Evolutionary conservation across 1,139 yeast species (phyloP).

Genomic region (Debaryomycetaceae sp.): DNA sequence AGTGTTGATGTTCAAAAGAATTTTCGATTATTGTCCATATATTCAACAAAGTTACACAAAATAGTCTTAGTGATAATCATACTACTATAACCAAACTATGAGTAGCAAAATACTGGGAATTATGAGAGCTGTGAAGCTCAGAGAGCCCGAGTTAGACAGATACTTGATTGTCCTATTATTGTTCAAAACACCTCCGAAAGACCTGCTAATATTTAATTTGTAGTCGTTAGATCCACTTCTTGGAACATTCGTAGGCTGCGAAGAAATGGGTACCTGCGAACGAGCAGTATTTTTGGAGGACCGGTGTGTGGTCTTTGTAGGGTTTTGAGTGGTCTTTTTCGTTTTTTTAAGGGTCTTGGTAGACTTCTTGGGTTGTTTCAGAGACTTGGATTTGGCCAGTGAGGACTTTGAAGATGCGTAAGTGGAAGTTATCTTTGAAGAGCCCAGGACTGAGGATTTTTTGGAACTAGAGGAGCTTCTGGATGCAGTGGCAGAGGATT

Average conservation of each 20-base stretch:
- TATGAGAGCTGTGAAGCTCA: constrained; percentile 1
- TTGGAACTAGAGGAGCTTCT: not conserved
- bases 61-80: not conserved
- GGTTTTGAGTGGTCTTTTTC: not conserved
- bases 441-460: not conserved
- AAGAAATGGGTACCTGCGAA: not conserved
- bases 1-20: not conserved
- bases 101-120: constrained; percentile 1
- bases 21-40: constrained; percentile 1
- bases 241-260: not conserved
- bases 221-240: not conserved
- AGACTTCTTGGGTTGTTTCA: not conserved
- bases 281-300: not conserved
- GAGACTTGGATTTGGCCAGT: not conserved
- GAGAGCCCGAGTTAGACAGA: not conserved
- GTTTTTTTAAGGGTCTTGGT: not conserved
- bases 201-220: constrained; percentile 1
- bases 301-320: not conserved
- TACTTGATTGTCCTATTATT: constrained; percentile 1
- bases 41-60: constrained; percentile 5
- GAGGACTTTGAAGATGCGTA: not conserved
- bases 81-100: not conserved
- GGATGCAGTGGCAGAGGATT: not conserved
- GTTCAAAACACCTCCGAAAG: not conserved
- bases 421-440: not conserved